Percentiles rank a stretch among this genome's conserved stretches.
Conservation (phyloP, 805 yeast species). For the Ogataea nonfermentans region DNA sequence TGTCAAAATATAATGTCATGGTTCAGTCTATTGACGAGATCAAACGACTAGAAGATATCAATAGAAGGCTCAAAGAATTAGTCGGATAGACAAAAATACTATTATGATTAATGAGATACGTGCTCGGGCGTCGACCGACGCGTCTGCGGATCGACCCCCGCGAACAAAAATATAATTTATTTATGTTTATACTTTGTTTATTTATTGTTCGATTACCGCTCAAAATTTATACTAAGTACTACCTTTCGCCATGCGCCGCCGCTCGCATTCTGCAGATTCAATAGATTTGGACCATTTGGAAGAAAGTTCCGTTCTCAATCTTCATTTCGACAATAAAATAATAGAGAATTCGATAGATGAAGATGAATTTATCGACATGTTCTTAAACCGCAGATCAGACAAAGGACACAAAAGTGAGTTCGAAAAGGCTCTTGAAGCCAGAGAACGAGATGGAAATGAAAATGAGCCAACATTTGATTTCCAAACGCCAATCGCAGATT, state of each 20-base stretch:
- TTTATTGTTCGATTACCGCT: conserved; percentile 7
- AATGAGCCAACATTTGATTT: conserved; percentile 3
- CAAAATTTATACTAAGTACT: neutral
- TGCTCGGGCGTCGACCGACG: conserved; percentile 6
- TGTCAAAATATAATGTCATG: conserved; percentile 31
- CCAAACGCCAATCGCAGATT: conserved; percentile 14
- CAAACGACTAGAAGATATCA: conserved; percentile 23
- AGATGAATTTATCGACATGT: conserved; percentile 5
- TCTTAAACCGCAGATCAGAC: conserved; percentile 3
- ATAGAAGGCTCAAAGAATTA: conserved; percentile 16
- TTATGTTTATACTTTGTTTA: conserved; percentile 4
- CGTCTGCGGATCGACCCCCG: neutral
- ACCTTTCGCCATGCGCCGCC: conserved; percentile 5
- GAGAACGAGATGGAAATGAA: neutral
- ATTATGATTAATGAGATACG: conserved; percentile 6
- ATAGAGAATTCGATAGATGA: conserved; percentile 4
- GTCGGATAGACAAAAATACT: conserved; percentile 5
- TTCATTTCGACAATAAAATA: conserved; percentile 9
- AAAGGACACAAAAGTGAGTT: conserved; percentile 8
- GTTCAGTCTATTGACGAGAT: conserved; percentile 31
- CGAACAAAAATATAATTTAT: neutral
- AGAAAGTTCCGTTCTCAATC: conserved; percentile 12
- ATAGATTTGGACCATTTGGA: conserved; percentile 13
- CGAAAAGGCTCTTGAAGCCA: conserved; percentile 1
- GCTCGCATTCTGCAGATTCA: conserved; percentile 9